A percentile compares a stretch with the other conserved stretches of the same genome.
Conservation (phyloP, 306 rosid genomes). For the Arachis stenosperma region DNA sequence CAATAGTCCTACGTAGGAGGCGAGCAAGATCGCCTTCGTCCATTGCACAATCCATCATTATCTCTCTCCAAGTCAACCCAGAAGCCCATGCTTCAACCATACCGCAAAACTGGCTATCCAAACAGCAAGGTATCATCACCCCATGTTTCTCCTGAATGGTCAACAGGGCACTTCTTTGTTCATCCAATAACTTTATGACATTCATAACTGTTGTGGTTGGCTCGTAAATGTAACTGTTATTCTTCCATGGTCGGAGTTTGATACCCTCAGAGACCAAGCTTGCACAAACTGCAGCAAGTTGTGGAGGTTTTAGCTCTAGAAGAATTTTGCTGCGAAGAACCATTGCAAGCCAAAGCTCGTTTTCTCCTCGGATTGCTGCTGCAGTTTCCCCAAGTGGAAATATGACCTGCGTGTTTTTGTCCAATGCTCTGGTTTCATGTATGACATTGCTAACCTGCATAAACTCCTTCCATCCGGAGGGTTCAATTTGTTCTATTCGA, state of each 20-base stretch:
- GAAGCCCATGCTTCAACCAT: constrained; percentile 99
- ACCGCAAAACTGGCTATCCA: constrained; percentile 91
- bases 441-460: constrained; percentile 92
- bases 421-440: constrained; percentile 82
- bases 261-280: constrained; percentile 92
- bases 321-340: constrained; percentile 80
- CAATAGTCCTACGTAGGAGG: constrained; percentile 83
- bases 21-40: constrained; percentile 98
- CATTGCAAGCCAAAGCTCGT: constrained; percentile 97
- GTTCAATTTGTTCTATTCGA: constrained; percentile 90
- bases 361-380: constrained; percentile 93
- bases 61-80: constrained; percentile 92
- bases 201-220: constrained; percentile 63
- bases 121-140: constrained; percentile 63
- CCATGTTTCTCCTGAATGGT: constrained; percentile 82
- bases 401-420: constrained; percentile 66
- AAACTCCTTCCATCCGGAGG: constrained; percentile 99
- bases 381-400: constrained; percentile 96
- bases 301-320: constrained; percentile 71
- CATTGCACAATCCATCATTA: constrained; percentile 99
- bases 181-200: constrained; percentile 56
- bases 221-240: constrained; percentile 76
- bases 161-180: constrained; percentile 61
- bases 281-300: constrained; percentile 83
- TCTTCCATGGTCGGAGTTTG: constrained; percentile 82